These are phyloP conservation scores for Botrytis cinerea DNA, from an alignment of 2,329 filamentous ascomycete genomes.

Conservation along the genomic window DNA sequence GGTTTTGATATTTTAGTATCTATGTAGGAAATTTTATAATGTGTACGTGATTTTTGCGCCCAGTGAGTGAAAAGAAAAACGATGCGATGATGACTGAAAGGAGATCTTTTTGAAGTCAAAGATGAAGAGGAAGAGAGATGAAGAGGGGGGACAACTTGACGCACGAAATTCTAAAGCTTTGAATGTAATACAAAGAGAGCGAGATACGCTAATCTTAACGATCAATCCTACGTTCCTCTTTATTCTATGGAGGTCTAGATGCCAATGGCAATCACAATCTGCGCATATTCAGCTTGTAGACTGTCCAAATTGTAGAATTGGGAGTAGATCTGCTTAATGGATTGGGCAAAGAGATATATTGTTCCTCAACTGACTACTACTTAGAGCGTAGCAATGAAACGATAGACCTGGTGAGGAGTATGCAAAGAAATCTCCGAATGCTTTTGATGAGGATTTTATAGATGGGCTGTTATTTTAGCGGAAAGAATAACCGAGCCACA, in stretches of 20 bases:
- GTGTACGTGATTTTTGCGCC: neutral
- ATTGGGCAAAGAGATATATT: conserved; percentile 38
- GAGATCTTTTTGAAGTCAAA: too few species aligned
- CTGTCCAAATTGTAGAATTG: conserved; percentile 29
- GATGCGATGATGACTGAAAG: neutral
- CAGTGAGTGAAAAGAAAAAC: neutral
- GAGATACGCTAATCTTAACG: too few species aligned
- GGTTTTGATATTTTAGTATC: neutral
- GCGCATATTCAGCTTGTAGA: conserved; percentile 29
- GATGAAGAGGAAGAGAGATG: too few species aligned
- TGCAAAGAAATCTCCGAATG: neutral
- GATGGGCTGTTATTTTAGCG: neutral
- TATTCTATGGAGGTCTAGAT: too few species aligned
- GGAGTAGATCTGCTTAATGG: conserved; percentile 32
- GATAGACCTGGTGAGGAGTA: neutral
- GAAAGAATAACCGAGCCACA: neutral
- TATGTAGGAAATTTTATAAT: neutral
- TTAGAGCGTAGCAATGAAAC: neutral
- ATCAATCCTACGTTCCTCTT: too few species aligned
- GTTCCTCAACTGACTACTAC: conserved; percentile 25
- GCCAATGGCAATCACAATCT: conserved; percentile 19
- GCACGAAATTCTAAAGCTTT: too few species aligned
- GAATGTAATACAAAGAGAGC: too few species aligned
- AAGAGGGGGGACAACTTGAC: too few species aligned
- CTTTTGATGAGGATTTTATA: neutral